Evolutionary conservation across 2,329 filamentous ascomycete species (phyloP).

Genomic region (Stagonosporopsis chrysanthemi): DNA sequence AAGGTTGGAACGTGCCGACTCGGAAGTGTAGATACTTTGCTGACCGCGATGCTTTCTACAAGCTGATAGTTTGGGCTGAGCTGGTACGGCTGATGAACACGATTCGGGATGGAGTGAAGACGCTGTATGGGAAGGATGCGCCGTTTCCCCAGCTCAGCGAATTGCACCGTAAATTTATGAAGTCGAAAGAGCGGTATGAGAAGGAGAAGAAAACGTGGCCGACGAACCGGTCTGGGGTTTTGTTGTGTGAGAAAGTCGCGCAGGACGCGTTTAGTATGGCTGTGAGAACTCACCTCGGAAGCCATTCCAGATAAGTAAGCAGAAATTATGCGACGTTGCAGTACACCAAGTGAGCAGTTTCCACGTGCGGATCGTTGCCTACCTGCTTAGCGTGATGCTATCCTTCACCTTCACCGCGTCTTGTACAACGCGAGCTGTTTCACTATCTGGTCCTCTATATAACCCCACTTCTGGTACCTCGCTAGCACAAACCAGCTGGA

Average conservation of each 20-base stretch:
- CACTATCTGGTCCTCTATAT: too few species aligned
- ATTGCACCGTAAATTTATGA: slow-evolving; percentile 16
- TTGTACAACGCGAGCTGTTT: too few species aligned
- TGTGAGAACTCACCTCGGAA: neutral
- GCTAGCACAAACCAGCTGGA: neutral
- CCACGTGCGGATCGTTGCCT: neutral
- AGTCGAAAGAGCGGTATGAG: slow-evolving; percentile 17
- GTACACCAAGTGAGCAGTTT: too few species aligned
- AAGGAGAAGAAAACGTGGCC: slow-evolving; percentile 17
- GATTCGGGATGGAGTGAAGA: neutral
- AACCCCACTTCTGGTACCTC: neutral
- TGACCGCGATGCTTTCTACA: slow-evolving; percentile 17
- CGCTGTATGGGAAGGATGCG: neutral
- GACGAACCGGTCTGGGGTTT: neutral
- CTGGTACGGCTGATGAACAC: slow-evolving; percentile 23
- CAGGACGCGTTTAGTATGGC: slow-evolving; percentile 15
- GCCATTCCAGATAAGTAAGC: neutral
- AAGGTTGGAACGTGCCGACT: slow-evolving; percentile 14
- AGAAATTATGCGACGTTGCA: neutral
- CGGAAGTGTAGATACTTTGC: slow-evolving; percentile 12
- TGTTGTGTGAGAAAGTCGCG: slow-evolving; percentile 20
- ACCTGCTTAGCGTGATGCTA: neutral
- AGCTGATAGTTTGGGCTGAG: slow-evolving; percentile 24
- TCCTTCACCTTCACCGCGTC: neutral
- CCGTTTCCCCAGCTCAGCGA: slow-evolving; percentile 10